Conservation (phyloP, 139 green algal genomes). For the Chloropicon primus region DNA sequence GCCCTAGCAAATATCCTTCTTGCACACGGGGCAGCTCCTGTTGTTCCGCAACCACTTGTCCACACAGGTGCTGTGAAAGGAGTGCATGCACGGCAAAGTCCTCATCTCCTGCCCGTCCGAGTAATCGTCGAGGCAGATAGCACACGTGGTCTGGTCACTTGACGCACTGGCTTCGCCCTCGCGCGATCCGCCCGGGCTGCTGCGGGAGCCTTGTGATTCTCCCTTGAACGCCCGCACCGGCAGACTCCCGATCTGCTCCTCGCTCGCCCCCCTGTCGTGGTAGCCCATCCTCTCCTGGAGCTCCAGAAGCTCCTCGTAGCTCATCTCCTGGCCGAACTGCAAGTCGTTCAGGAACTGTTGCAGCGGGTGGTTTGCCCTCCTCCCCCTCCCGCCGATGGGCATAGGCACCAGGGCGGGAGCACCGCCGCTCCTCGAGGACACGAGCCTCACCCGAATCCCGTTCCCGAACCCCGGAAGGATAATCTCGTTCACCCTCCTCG, state of each 20-base stretch:
- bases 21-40: slow-evolving; percentile 22
- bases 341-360: no score
- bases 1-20: slow-evolving; percentile 13
- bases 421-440: neutral
- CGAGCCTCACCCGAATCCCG: neutral
- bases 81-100: slow-evolving; percentile 22
- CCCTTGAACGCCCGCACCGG: neutral
- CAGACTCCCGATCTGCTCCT: neutral
- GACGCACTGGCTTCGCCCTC: no score
- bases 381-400: neutral
- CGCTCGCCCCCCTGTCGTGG: neutral
- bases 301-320: neutral
- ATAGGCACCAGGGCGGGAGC: neutral
- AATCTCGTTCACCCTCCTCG: neutral
- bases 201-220: no score
- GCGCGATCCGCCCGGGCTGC: no score
- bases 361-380: neutral
- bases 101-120: slow-evolving; percentile 17
- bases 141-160: slow-evolving; percentile 10
- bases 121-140: slow-evolving; percentile 26
- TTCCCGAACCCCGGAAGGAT: neutral
- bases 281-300: neutral
- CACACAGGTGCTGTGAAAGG: slow-evolving; percentile 21
- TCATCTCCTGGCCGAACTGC: neutral
- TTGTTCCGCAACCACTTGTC: slow-evolving; percentile 26